A percentile compares a stretch with the other conserved stretches of the same genome.
Conservation (phyloP, 2,329 filamentous ascomycete species). For the Colletotrichum aenigma region DNA sequence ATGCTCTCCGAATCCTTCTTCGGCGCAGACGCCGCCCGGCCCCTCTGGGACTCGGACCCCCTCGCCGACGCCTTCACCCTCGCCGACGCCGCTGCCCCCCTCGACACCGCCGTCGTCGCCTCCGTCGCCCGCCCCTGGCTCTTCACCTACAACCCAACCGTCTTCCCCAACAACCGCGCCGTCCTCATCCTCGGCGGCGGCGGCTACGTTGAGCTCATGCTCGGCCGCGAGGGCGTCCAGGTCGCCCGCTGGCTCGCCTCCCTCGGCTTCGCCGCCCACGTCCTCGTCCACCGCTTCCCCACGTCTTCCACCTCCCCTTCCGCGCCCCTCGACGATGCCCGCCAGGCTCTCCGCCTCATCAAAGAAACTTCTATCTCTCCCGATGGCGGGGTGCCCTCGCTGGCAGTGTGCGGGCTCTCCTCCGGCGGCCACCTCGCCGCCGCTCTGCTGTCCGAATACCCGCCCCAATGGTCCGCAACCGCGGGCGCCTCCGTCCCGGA, state of each 20-base stretch:
- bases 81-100: not conserved
- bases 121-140: slow-evolving; percentile 23
- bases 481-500: slow-evolving; percentile 14
- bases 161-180: slow-evolving; percentile 18
- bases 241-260: slow-evolving; percentile 24
- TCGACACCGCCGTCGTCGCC: slow-evolving; percentile 19
- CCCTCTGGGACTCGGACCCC: slow-evolving; percentile 20
- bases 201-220: slow-evolving; percentile 26
- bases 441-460: slow-evolving; percentile 22
- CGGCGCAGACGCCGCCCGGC: slow-evolving; percentile 18
- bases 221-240: slow-evolving; percentile 24
- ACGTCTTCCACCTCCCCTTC: slow-evolving; percentile 18
- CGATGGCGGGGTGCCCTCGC: not conserved
- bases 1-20: not conserved
- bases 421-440: slow-evolving; percentile 25
- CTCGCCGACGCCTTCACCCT: slow-evolving; percentile 22
- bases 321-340: slow-evolving; percentile 24
- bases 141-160: slow-evolving; percentile 24
- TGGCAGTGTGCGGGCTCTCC: slow-evolving; percentile 24
- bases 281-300: slow-evolving; percentile 27
- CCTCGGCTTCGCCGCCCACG: slow-evolving; percentile 24
- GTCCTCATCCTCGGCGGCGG: slow-evolving; percentile 25
- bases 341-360: slow-evolving; percentile 22
- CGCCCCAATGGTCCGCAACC: slow-evolving; percentile 13
- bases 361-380: not conserved